A percentile compares a stretch with the other conserved stretches of the same genome.
Evolutionary conservation across 306 rosid species (phyloP).

Genomic region (Cucumis hystrix): DNA sequence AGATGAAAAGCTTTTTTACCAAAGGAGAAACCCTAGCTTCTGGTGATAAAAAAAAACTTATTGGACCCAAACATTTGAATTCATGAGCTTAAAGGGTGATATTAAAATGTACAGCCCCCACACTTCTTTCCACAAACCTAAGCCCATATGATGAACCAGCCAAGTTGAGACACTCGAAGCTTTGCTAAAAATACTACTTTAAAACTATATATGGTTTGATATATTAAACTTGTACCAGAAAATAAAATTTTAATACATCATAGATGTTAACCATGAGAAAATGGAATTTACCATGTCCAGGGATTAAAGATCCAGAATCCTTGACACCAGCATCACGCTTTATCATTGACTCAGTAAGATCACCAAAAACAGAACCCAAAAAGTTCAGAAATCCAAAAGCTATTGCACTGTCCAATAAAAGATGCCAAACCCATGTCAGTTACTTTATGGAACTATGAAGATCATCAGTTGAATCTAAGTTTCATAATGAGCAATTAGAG

Average conservation of each 20-base stretch:
- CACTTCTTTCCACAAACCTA: background rate
- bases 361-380: conserved; percentile 80
- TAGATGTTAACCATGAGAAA: conserved; percentile 2
- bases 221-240: background rate
- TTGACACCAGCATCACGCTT: conserved; percentile 97
- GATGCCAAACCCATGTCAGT: conserved; percentile 1
- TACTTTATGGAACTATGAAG: background rate
- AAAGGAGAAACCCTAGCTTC: background rate
- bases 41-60: background rate
- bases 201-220: background rate
- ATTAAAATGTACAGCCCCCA: background rate
- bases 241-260: background rate
- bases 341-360: conserved; percentile 98
- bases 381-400: conserved; percentile 78
- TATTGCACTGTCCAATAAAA: conserved; percentile 40
- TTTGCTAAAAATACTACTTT: background rate
- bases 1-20: too few species aligned
- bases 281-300: conserved; percentile 81
- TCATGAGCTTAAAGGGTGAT: background rate
- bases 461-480: background rate
- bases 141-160: background rate
- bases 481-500: background rate
- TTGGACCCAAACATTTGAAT: background rate
- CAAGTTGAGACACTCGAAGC: background rate
- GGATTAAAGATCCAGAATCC: conserved; percentile 92